These are phyloP conservation scores for Sicyos edulis DNA, from an alignment of 306 rosid species.

Conservation along the genomic window DNA sequence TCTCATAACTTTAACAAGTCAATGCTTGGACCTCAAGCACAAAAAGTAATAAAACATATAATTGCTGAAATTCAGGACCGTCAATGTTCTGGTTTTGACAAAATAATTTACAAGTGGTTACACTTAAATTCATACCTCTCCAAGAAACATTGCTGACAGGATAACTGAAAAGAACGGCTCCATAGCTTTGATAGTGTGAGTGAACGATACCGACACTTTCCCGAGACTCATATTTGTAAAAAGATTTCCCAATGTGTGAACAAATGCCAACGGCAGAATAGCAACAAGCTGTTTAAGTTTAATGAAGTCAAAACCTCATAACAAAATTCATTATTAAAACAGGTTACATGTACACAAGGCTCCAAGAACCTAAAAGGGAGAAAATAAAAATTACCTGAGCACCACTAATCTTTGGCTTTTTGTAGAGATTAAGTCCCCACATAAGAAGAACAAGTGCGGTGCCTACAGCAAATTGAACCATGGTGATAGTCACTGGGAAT, in stretches of 20 bases:
- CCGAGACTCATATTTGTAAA: constrained; percentile 98
- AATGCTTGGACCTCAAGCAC: background rate
- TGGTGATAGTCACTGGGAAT: constrained; percentile 61
- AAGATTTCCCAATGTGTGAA: constrained; percentile 80
- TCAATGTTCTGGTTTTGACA: background rate
- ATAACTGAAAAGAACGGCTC: constrained; percentile 93
- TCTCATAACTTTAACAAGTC: constrained; percentile 7
- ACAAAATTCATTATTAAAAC: constrained; percentile 1
- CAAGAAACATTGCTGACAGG: constrained; percentile 86
- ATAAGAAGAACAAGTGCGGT: constrained; percentile 53
- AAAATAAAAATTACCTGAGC: constrained; percentile 52
- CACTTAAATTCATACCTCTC: constrained; percentile 54
- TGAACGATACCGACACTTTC: constrained; percentile 87
- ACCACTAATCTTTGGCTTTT: constrained; percentile 57
- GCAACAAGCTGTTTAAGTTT: constrained; percentile 56
- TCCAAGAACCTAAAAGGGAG: background rate
- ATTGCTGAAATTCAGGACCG: background rate
- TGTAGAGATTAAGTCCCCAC: constrained; percentile 79
- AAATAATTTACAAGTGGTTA: background rate
- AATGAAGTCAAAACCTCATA: constrained; percentile 8
- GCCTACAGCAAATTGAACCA: constrained; percentile 65
- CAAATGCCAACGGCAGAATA: constrained; percentile 70
- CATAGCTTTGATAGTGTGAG: constrained; percentile 89
- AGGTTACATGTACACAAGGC: constrained; percentile 14
- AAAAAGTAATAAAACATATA: background rate